Evolutionary conservation across 441 rosid species (phyloP).

Genomic region (Caryocar brasiliense): DNA sequence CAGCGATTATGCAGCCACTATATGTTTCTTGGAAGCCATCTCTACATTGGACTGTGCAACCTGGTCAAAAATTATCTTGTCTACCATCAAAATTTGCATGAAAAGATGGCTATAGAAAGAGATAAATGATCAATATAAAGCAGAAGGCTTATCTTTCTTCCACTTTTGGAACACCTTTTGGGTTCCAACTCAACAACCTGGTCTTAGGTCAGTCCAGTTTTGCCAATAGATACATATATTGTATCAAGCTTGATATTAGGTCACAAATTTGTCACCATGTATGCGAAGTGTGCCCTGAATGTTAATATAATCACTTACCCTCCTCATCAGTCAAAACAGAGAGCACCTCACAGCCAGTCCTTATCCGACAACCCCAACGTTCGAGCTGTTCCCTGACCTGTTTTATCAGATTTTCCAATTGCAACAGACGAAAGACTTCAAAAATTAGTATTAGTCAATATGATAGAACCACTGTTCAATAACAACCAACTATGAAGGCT

Average conservation of each 20-base stretch:
- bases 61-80: slow-evolving; percentile 10
- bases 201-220: too few species aligned
- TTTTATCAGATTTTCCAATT: background rate
- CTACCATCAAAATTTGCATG: background rate
- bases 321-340: slow-evolving; percentile 35
- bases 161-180: too few species aligned
- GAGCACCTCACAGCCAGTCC: slow-evolving; percentile 39
- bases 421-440: background rate
- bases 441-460: background rate
- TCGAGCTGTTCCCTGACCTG: slow-evolving; percentile 63
- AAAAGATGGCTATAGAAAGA: too few species aligned
- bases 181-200: background rate
- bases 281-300: background rate
- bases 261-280: too few species aligned
- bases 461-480: background rate
- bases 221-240: too few species aligned
- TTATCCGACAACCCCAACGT: slow-evolving; percentile 53
- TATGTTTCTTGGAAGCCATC: slow-evolving; percentile 44
- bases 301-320: slow-evolving; percentile 21
- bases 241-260: too few species aligned
- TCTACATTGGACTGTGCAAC: slow-evolving; percentile 34
- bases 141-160: too few species aligned
- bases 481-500: background rate
- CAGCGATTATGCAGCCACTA: slow-evolving; percentile 44
- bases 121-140: too few species aligned